Base-by-base conservation (phyloP, 1,284 basidiomycete genomes). In the Apiotrichum montevideense region DNA sequence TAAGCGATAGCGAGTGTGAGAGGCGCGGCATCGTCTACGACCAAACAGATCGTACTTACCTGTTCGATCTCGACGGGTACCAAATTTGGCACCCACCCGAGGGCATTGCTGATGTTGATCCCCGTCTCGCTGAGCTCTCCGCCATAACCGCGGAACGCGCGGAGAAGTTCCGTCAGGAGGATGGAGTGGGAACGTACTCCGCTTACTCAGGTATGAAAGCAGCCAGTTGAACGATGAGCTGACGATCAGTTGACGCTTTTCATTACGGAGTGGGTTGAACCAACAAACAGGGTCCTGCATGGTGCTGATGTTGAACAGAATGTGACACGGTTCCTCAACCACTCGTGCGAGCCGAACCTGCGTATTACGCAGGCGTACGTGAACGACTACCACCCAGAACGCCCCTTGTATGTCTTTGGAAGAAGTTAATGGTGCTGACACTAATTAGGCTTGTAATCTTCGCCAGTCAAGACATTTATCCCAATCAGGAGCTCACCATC, bases 321-420 rank as follows among this genome's bases (percentile, higher is more conserved):
- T 70, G 74, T 69, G 53, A 75, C 73, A 2, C 68, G 73, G 34
- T 76, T 65, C 46, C 67, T 74, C 33, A 93, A 93, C 66, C 90
- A 95, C 67, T 90, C 87, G 14, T 95, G 91, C 68, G 85, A 90
- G 60, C 90, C 92, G 0, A 96, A 95, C 70, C 84, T 88, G 60
- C 72, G 72, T 4, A 81, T 90, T 10, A 80, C 81, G n/a, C 80
- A 87, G 1, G 85, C 84, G 37, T 87, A 88, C 60, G 83, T 85
- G 62, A 83, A 87, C 58, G 75, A 77, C 55, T 74, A 66, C 45
- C 73, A 77, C 56, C 71, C 74, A 3, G 73, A 74, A 45, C 86
- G 60, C 76, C 82, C 46, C 77, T 84, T 67, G 72, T 86, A 46
- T 83, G 66, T 83, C 83, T 0, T 63, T 29, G 29, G 3, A 29